Base-by-base conservation (phyloP, 257 asterid species). In the Primulina eburnea region DNA sequence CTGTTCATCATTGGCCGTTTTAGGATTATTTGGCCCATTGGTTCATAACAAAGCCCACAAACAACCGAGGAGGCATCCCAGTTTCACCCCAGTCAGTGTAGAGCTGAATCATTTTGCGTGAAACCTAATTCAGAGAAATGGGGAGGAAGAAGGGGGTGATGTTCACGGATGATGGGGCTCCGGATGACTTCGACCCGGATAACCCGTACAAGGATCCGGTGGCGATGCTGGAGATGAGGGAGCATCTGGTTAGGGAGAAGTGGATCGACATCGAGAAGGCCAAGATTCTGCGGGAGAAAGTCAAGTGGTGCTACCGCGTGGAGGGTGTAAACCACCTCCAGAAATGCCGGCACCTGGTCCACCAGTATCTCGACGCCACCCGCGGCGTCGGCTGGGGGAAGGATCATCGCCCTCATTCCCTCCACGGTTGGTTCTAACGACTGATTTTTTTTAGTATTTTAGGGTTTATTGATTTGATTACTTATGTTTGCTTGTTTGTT, bases 251-350 rank as follows among this genome's bases (percentile, higher is more conserved):
- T 8, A 76, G 98, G 52, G 97, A 90, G 84, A 92, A 90, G 69
- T 92, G 98, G 98, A 88, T 92, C 95, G 86, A 85, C 71, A 92
- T 92, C 87, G 98, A 92, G 82, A 92, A 88, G 77, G 98, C 98
- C 32, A 92, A 92, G 86, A 90, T 92, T 76, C 84, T 92, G 69
- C 76, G 98, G 9, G 96, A 92, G 78, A 90, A 82, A 72, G 89
- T 92, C 67, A 91, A 85, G 77, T 90, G 96, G 98, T 92, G 98
- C 73, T 90, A 92, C 75, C 88, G 97, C 3, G 82, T 92, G 3
- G 98, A 92, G 73, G 98, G 96, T 21, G 69, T 92, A 47, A 90
- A 92, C 65, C 98, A 92, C 50, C 96, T 90, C 77, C 97, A 92
- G 82, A 92, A 92, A 76, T 92, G 98, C 75, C 90, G 97, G 60